phyloP scores from a whole-genome alignment of 306 rosid genomes.

The Argentina anserina region DNA sequence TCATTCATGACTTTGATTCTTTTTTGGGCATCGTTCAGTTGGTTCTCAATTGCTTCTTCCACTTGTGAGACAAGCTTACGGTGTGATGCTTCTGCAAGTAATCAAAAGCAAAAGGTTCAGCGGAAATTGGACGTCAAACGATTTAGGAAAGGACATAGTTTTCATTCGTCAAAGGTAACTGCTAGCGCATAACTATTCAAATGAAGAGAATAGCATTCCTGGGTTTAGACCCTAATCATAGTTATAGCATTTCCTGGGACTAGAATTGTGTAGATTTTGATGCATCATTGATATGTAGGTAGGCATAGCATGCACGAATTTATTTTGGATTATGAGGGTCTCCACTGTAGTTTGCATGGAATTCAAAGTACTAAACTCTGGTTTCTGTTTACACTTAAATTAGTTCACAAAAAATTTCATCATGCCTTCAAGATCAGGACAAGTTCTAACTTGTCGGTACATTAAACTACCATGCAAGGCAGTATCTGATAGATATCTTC shows the following conservation, averaged over 20 bases:
- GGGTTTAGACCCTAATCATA: not conserved
- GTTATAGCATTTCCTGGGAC: not conserved
- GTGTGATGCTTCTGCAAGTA: constrained; percentile 62
- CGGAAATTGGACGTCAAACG: not conserved
- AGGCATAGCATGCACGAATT: not conserved
- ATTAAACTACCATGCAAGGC: not conserved
- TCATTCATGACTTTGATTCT: constrained; percentile 59
- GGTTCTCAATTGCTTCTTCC: constrained; percentile 62
- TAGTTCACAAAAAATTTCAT: not conserved
- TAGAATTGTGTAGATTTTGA: not conserved
- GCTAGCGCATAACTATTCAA: not conserved
- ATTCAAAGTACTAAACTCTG: not conserved
- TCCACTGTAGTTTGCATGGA: not conserved
- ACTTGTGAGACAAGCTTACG: constrained; percentile 67
- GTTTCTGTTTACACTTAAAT: not conserved
- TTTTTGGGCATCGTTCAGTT: constrained; percentile 66
- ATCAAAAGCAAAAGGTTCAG: constrained; percentile 18
- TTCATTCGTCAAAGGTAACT: not conserved
- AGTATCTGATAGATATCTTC: not conserved
- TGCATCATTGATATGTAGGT: not conserved
- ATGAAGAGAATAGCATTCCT: not conserved
- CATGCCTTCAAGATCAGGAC: not conserved
- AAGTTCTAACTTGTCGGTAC: not conserved
- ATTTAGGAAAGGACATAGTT: not conserved
- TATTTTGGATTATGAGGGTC: not conserved